Evolutionary conservation across 805 yeast species (phyloP), one percentile per base, ranked within the genome.

Genomic region (Teunomyces pallodes): DNA sequence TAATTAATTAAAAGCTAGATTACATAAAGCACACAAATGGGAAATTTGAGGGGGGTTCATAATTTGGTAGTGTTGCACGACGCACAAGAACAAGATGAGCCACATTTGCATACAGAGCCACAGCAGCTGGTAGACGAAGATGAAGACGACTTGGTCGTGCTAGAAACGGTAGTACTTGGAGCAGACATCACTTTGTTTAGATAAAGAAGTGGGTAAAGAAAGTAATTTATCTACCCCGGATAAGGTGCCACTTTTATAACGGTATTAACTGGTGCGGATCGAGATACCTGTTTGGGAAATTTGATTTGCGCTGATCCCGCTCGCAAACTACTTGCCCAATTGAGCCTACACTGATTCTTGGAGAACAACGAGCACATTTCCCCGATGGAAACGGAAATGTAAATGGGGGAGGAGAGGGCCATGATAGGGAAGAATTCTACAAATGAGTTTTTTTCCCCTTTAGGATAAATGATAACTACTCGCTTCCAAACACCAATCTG

Each of bases 31-130:
- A 20, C 24, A 20, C 24, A 20, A 20, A 20, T 20, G 35, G 35
- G 14, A 17, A 32, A 13, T 32, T 32, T 16, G 14, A 14, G 8
- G 8, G 9, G 16, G 8, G 16, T 12, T 53, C 53, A 70, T 54
- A 71, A 69, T 48, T 70, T 71, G 46, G 75, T 69, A 52, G 75
- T 71, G 61, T 71, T 71, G 55, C 76, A 71, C 9, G 75, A 69
- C 9, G 66, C 60, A 53, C 77, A 72, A 31, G 64, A 53, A 51
- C 77, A 72, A 4, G 59, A 48, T 16, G 75, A 65, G 12, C 76
- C 76, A 54, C 77, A 72, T 54, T 71, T 71, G 59, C 77, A 71
- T 36, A 64, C 53, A 28, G 70, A 49, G 3, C 72, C 72, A 43
- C 74, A 68, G 47, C 76, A 70, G 29, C 58, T 48, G 29, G 54